These are phyloP conservation scores for Gossypium rotundifolium DNA, from an alignment of 345 rosid genomes.

Conservation along the genomic window DNA sequence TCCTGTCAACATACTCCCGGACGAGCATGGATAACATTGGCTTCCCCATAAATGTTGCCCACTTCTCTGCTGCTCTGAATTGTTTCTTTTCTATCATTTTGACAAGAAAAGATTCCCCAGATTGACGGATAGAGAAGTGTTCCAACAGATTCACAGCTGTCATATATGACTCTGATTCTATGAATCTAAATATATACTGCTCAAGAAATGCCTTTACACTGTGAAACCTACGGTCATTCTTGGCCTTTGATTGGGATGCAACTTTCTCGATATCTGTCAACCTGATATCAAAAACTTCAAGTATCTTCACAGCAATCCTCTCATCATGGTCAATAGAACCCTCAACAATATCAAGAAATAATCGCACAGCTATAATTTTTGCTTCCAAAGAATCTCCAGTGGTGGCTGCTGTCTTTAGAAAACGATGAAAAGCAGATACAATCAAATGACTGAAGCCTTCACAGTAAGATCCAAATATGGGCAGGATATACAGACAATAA, in stretches of 20 bases:
- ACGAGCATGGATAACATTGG: conserved; percentile 64
- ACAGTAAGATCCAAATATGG: conserved; percentile 50
- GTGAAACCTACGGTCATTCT: conserved; percentile 24
- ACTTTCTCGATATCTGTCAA: conserved; percentile 50
- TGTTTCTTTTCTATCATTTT: conserved; percentile 71
- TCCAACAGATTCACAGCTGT: conserved; percentile 71
- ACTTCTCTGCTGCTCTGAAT: conserved; percentile 79
- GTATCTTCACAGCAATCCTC: conserved; percentile 47
- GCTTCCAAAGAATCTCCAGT: conserved; percentile 41
- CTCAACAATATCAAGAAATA: conserved; percentile 46
- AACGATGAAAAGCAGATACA: conserved; percentile 66
- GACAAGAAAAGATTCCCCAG: conserved; percentile 65
- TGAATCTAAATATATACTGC: conserved; percentile 44
- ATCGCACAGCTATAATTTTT: conserved; percentile 52
- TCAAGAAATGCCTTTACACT: conserved; percentile 46
- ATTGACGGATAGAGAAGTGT: conserved; percentile 67
- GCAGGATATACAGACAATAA: conserved; percentile 65
- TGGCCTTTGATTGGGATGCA: conserved; percentile 26
- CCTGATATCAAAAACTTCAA: conserved; percentile 54
- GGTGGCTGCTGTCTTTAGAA: conserved; percentile 30
- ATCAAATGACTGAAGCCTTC: conserved; percentile 96
- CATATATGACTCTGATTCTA: conserved; percentile 62
- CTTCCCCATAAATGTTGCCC: conserved; percentile 91
- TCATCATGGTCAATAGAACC: conserved; percentile 57
- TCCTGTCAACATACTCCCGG: conserved; percentile 58